Percentiles rank a stretch among this genome's conserved stretches.
These are phyloP conservation scores for Tremellales sp. DNA, from an alignment of 1,284 basidiomycete species.

Conservation along the genomic window DNA sequence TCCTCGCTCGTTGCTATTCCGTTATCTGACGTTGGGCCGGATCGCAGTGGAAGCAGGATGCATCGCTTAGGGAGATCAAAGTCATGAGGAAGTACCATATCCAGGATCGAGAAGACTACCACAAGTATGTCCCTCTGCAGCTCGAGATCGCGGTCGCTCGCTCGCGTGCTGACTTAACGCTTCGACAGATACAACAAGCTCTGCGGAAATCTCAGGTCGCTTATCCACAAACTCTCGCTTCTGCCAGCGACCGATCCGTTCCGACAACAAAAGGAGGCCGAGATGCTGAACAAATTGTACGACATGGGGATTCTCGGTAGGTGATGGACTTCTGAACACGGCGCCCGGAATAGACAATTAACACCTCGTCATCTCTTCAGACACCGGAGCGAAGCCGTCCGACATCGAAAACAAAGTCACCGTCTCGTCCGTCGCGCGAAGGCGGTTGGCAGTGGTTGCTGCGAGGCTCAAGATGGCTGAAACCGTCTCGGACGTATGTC, in stretches of 20 bases:
- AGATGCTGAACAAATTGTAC: conserved; percentile 90
- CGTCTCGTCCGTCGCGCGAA: conserved; percentile 87
- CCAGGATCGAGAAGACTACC: conserved; percentile 91
- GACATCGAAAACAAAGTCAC: conserved; percentile 94
- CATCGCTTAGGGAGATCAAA: conserved; percentile 83
- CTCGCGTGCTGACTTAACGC: conserved; percentile 4
- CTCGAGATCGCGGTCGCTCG: conserved; percentile 6
- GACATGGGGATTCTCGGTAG: conserved; percentile 84
- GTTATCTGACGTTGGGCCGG: conserved; percentile 1
- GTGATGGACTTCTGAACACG: conserved; percentile 6
- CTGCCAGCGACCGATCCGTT: conserved; percentile 89
- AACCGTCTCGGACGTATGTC: conserved; percentile 83
- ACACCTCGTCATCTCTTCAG: conserved; percentile 13
- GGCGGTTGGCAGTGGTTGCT: conserved; percentile 88
- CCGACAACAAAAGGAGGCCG: conserved; percentile 75
- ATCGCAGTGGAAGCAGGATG: conserved; percentile 91
- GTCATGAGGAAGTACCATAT: conserved; percentile 96
- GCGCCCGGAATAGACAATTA: conserved; percentile 2
- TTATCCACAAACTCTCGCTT: conserved; percentile 81
- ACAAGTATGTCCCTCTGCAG: conserved; percentile 59
- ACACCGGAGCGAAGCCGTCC: conserved; percentile 66
- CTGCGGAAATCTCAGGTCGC: conserved; percentile 78
- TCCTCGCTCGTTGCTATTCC: neutral
- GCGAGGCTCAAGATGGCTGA: conserved; percentile 93
- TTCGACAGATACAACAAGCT: conserved; percentile 83